phyloP scores from a whole-genome alignment of 2,329 filamentous ascomycete genomes.

The Cytospora schulzeri region DNA sequence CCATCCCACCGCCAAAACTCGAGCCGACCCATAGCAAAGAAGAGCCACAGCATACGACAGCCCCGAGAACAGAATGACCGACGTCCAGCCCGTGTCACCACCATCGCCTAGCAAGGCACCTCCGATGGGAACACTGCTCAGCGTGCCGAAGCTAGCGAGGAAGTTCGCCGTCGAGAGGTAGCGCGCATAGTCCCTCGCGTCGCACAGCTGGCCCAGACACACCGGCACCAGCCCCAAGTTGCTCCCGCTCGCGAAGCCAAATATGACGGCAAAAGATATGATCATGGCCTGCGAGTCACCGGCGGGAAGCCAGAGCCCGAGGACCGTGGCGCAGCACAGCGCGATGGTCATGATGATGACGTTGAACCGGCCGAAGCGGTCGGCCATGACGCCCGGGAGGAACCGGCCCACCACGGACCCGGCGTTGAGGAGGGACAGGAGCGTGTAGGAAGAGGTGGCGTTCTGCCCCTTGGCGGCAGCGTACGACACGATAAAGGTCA shows the following conservation, averaged over 20 bases:
- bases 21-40: slow-evolving; percentile 37
- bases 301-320: slow-evolving; percentile 72
- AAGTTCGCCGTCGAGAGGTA: slow-evolving; percentile 86
- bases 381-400: slow-evolving; percentile 74
- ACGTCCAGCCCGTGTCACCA: slow-evolving; percentile 39
- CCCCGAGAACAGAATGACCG: slow-evolving; percentile 44
- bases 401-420: slow-evolving; percentile 77
- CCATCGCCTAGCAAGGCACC: slow-evolving; percentile 42
- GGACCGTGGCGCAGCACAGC: slow-evolving; percentile 55
- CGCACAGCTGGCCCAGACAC: slow-evolving; percentile 79
- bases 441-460: slow-evolving; percentile 65
- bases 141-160: slow-evolving; percentile 71
- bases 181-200: slow-evolving; percentile 73
- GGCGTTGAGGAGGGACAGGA: slow-evolving; percentile 80
- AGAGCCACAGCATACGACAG: slow-evolving; percentile 39
- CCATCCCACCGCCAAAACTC: slow-evolving; percentile 43
- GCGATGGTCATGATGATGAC: slow-evolving; percentile 70
- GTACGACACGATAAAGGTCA: slow-evolving; percentile 77
- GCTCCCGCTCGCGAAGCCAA: slow-evolving; percentile 78
- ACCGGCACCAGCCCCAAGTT: slow-evolving; percentile 79
- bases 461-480: slow-evolving; percentile 63
- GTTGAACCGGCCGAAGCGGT: slow-evolving; percentile 80
- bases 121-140: slow-evolving; percentile 50
- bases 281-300: slow-evolving; percentile 57
- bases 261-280: slow-evolving; percentile 69